Evolutionary conservation across 2,329 filamentous ascomycete genomes (phyloP).

Genomic region (Trichothecium roseum): DNA sequence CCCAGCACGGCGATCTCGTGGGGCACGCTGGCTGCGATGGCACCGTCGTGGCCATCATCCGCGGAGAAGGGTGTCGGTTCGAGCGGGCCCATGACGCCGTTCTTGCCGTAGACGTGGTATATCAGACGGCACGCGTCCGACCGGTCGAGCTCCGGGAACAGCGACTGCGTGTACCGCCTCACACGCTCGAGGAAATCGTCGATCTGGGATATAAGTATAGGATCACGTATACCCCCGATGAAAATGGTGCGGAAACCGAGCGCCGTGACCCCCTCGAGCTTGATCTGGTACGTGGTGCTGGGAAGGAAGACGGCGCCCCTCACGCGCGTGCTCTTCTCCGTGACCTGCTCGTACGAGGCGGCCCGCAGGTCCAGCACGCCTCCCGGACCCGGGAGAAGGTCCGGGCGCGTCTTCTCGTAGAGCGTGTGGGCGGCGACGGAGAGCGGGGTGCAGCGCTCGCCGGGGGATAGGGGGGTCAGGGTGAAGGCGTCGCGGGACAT

Average conservation of each 20-base stretch:
- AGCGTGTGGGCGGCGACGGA: conserved; percentile 41
- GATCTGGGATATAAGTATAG: conserved; percentile 31
- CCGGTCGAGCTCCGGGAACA: conserved; percentile 12
- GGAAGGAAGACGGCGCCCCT: conserved; percentile 25
- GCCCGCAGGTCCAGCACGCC: conserved; percentile 30
- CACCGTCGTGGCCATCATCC: no score
- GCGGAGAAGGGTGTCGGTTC: conserved; percentile 11
- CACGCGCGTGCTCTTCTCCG: conserved; percentile 23
- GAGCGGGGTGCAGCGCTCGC: conserved; percentile 30
- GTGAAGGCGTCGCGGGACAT: conserved; percentile 34
- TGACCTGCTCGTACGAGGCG: conserved; percentile 28
- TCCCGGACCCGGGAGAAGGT: conserved; percentile 36
- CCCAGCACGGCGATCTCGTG: conserved; percentile 34
- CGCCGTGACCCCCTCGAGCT: conserved; percentile 34
- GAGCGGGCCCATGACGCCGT: conserved; percentile 20
- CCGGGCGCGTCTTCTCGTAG: conserved; percentile 42
- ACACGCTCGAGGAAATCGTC: conserved; percentile 21
- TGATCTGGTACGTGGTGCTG: conserved; percentile 29
- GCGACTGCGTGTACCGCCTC: conserved; percentile 10
- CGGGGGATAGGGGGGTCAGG: conserved; percentile 27
- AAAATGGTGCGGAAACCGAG: conserved; percentile 33
- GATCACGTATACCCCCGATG: conserved; percentile 33
- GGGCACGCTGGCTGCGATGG: conserved; percentile 8
- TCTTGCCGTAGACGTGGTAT: conserved; percentile 33
- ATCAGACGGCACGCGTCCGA: conserved; percentile 23